Conservation (phyloP, 306 rosid species). For the Trifolium fragiferum region DNA sequence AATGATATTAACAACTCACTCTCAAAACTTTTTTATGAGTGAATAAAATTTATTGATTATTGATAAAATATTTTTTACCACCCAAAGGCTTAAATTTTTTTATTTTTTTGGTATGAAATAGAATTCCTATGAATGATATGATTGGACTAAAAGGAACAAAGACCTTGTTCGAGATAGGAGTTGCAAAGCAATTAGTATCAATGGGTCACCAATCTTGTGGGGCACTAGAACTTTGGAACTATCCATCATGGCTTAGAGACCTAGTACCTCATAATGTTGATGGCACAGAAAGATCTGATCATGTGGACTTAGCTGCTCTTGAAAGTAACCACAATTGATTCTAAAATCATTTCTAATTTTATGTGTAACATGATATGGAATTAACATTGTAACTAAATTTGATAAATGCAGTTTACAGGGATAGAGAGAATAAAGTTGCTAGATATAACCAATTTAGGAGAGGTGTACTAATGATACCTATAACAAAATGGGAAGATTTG, state of each 20-base stretch:
- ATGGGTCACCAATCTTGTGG: slow-evolving; percentile 80
- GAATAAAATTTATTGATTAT: no score
- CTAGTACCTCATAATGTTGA: slow-evolving; percentile 49
- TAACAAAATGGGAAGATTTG: slow-evolving; percentile 63
- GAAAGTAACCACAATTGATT: slow-evolving; percentile 50
- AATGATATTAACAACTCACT: no score
- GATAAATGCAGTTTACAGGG: slow-evolving; percentile 60
- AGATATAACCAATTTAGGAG: slow-evolving; percentile 67
- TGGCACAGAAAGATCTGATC: slow-evolving; percentile 61
- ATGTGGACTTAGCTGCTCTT: slow-evolving; percentile 63
- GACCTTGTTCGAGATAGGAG: slow-evolving; percentile 49
- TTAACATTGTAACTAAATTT: not conserved
- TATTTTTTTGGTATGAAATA: no score
- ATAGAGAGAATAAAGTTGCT: slow-evolving; percentile 63
- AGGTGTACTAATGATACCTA: slow-evolving; percentile 52
- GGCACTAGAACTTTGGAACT: slow-evolving; percentile 63
- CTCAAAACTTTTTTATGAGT: no score
- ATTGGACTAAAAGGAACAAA: slow-evolving; percentile 56
- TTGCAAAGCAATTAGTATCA: slow-evolving; percentile 55
- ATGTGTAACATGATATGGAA: not conserved
- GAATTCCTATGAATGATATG: slow-evolving; percentile 55
- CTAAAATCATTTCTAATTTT: not conserved
- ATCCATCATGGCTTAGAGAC: slow-evolving; percentile 56
- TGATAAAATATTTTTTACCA: no score
- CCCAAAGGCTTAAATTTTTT: no score